Percentiles rank a stretch among this genome's conserved stretches.
Conservation (phyloP, 805 yeast genomes). For the Schizosaccharomyces lindneri region DNA sequence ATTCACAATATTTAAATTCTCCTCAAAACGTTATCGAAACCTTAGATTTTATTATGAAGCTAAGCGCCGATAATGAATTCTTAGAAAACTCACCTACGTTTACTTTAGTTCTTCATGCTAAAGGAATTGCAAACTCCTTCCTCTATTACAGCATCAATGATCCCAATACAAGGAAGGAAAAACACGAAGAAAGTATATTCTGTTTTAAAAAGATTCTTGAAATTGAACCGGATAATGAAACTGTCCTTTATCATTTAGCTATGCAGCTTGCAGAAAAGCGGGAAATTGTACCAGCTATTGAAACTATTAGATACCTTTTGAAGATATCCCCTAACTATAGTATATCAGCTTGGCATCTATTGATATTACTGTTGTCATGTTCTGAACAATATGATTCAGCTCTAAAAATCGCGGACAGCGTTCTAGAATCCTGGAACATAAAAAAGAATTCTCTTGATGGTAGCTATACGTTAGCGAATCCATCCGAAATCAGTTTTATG, state of each 20-base stretch:
- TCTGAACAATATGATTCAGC: neutral
- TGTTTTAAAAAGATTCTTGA: neutral
- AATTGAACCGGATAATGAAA: neutral
- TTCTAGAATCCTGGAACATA: neutral
- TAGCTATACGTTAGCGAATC: neutral
- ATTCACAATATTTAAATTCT: neutral
- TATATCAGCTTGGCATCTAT: neutral
- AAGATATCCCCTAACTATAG: neutral
- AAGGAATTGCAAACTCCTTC: neutral
- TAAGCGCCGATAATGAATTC: neutral
- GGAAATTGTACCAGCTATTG: neutral
- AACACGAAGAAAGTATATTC: neutral
- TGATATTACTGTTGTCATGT: neutral
- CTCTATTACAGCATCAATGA: neutral
- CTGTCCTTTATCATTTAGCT: neutral
- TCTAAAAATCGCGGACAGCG: neutral
- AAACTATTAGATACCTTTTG: neutral
- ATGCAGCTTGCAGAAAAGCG: neutral
- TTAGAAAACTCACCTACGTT: neutral
- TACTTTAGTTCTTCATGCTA: neutral
- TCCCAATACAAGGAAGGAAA: neutral
- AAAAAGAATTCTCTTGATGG: neutral
- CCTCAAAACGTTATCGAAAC: neutral
- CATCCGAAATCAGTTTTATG: neutral
- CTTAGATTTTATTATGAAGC: neutral